Evolutionary conservation across 2,329 filamentous ascomycete genomes (phyloP).

Genomic region (Diplocarpon mali): DNA sequence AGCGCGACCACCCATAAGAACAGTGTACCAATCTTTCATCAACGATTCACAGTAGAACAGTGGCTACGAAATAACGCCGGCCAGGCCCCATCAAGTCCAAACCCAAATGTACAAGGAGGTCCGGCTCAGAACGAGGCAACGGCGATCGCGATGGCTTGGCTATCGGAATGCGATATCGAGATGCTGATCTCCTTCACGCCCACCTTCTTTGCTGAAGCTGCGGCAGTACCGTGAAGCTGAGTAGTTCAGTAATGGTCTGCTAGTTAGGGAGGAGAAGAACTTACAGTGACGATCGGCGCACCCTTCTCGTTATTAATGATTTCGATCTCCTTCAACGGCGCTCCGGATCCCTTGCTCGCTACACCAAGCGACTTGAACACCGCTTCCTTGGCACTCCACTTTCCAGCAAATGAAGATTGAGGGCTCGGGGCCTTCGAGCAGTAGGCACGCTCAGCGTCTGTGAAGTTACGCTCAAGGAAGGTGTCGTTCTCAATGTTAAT

Average conservation of each 20-base stretch:
- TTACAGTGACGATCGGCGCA: constrained; percentile 75
- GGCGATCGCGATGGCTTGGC: constrained; percentile 88
- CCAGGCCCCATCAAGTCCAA: constrained; percentile 1
- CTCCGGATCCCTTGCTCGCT: constrained; percentile 74
- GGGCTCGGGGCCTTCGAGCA: constrained; percentile 70
- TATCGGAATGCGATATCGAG: constrained; percentile 92
- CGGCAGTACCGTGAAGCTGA: constrained; percentile 78
- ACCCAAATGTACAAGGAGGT: background rate
- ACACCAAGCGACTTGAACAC: constrained; percentile 97
- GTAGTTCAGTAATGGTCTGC: constrained; percentile 8
- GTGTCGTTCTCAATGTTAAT: constrained; percentile 92
- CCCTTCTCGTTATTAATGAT: constrained; percentile 72
- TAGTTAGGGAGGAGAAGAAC: constrained; percentile 27
- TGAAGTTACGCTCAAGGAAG: constrained; percentile 94
- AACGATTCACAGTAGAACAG: too few relatives aligned
- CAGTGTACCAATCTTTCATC: background rate
- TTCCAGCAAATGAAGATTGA: constrained; percentile 84
- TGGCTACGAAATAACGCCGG: background rate
- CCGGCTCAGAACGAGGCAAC: constrained; percentile 57
- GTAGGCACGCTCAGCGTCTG: constrained; percentile 70
- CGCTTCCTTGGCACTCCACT: constrained; percentile 96
- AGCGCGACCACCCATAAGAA: background rate
- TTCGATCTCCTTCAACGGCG: constrained; percentile 89
- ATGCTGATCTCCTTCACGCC: constrained; percentile 83
- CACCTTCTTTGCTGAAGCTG: constrained; percentile 70